These are phyloP conservation scores for Coniochaeta sp. DNA, from an alignment of 2,329 filamentous ascomycete species.

Conservation along the genomic window DNA sequence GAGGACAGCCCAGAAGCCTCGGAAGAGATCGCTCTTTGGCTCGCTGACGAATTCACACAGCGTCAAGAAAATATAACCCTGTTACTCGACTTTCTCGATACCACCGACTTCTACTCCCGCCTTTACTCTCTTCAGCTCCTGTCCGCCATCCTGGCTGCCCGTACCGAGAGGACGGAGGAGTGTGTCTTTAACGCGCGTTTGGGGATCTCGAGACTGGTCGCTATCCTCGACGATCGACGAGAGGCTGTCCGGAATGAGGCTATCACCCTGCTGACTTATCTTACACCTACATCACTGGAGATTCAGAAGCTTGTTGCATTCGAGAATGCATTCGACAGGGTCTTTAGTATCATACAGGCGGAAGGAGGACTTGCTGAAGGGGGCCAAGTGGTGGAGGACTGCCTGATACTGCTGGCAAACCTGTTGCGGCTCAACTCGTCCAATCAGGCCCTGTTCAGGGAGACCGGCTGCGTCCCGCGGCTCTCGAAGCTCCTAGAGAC, in stretches of 20 bases:
- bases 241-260: slow-evolving; percentile 87
- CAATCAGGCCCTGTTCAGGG: slow-evolving; percentile 90
- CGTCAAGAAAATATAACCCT: slow-evolving; percentile 93
- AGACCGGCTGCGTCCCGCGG: slow-evolving; percentile 73
- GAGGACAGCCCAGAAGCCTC: slow-evolving; percentile 79
- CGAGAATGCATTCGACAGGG: slow-evolving; percentile 82
- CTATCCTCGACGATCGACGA: slow-evolving; percentile 72
- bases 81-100: slow-evolving; percentile 82
- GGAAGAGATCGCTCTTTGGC: slow-evolving; percentile 90
- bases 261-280: slow-evolving; percentile 75
- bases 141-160: slow-evolving; percentile 73
- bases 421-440: slow-evolving; percentile 79
- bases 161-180: slow-evolving; percentile 89
- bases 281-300: slow-evolving; percentile 80
- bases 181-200: slow-evolving; percentile 84
- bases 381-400: slow-evolving; percentile 85
- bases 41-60: slow-evolving; percentile 97
- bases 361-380: slow-evolving; percentile 81
- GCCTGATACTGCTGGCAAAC: slow-evolving; percentile 83
- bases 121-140: slow-evolving; percentile 88
- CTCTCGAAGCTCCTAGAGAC: slow-evolving; percentile 62
- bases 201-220: slow-evolving; percentile 80
- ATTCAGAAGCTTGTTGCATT: slow-evolving; percentile 95
- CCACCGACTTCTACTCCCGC: slow-evolving; percentile 80
- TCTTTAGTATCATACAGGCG: slow-evolving; percentile 72